Evolutionary conservation across 2,329 filamentous ascomycete genomes (phyloP).

Genomic region (Fusarium armeniacum): DNA sequence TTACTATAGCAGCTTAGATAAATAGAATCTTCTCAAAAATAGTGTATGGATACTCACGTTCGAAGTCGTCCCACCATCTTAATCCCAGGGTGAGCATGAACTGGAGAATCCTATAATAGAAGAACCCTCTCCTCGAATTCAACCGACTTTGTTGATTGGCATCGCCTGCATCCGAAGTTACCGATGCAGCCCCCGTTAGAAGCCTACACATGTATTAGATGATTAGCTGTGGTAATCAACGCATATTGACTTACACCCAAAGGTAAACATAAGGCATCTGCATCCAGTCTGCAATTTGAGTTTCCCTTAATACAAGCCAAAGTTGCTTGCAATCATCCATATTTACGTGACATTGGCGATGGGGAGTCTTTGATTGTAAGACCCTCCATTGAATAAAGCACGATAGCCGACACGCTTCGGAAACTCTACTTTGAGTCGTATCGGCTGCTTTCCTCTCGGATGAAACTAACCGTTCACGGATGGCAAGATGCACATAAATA

Average conservation of each 20-base stretch:
- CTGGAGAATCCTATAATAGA: constrained; percentile 2
- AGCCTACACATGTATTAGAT: neutral
- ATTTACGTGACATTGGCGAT: neutral
- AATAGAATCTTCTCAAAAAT: neutral
- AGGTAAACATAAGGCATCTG: constrained; percentile 10
- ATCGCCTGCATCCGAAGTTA: neutral
- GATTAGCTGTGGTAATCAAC: neutral
- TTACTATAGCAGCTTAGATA: neutral
- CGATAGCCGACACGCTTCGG: neutral
- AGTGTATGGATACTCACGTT: neutral
- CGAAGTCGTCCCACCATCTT: neutral
- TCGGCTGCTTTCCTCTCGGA: neutral
- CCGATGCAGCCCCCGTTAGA: neutral
- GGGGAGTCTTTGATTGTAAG: neutral
- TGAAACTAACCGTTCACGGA: neutral
- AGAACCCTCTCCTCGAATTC: neutral
- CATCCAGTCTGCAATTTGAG: constrained; percentile 4
- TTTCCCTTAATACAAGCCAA: neutral
- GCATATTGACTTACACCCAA: neutral
- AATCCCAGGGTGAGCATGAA: neutral
- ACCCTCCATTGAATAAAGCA: constrained; percentile 2
- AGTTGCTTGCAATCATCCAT: neutral
- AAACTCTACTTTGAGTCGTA: neutral
- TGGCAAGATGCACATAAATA: neutral
- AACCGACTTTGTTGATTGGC: neutral